Evolutionary conservation across 306 rosid genomes (phyloP), one percentile per base, ranked within the genome.

Genomic region (Chamaecrista fasciculata): DNA sequence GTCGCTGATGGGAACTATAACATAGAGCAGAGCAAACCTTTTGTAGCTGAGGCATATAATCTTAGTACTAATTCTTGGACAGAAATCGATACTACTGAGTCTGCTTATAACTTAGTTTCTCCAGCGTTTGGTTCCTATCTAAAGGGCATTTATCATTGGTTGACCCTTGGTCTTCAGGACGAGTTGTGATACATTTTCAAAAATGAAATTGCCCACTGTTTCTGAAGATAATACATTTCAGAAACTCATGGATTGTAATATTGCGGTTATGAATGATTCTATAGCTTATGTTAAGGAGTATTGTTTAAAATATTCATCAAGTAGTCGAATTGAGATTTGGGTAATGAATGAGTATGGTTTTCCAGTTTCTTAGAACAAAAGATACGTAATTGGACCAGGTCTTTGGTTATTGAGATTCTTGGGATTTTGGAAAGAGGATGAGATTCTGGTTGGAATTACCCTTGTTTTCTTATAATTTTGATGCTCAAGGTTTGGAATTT

Each of bases 101-200:
- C 55, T 50, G 21, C 21, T 39, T 3, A 0, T 18, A 4, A 7
- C 25, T 0, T 72, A 2, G 0, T 14, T 39, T 16, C 0, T n/a
- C 6, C 77, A 11, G n/a, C 2, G 0, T 39, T 37, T 62, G 8
- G 21, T 29, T 50, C 55, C 15, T 25, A 26, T 51, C 9, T 50
- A 0, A 72, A 72, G 4, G 70, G 70, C 6, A 5, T 19, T 25
- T 50, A 51, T 8, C 77, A 51, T 18, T 72, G 77, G 64, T 8
- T 72, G 15, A 29, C 7, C 25, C 21, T 28, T 55, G 19, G 19
- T 26, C 0, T 0, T 20, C 0, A 15, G 2, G 25, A 0, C 2
- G 37, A 62, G 52, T 18, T 4, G 14, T 23, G 68, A 62, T 12
- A 14, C 2, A 62, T 62, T 62, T 62, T 62, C 15, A 37, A 24